phyloP scores from a whole-genome alignment of 768 basidiomycete genomes.

The Suillus clintonianus region DNA sequence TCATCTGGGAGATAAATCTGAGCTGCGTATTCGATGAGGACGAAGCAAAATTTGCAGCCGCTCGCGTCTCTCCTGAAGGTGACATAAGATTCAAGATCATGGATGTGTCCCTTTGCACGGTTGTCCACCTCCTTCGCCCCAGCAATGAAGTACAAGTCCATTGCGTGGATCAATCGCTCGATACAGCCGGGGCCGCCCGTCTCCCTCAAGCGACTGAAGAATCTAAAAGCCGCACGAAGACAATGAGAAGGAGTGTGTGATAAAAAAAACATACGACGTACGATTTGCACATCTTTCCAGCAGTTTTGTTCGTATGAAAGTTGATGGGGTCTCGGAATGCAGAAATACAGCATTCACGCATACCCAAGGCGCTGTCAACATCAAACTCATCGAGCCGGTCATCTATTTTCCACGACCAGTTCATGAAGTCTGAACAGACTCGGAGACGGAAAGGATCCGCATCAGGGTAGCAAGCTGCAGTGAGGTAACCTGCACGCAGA shows the following conservation, averaged over 20 bases:
- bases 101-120: constrained; percentile 35
- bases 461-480: constrained; percentile 63
- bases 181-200: constrained; percentile 42
- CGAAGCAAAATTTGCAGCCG: constrained; percentile 51
- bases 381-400: constrained; percentile 24
- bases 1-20: constrained; percentile 54
- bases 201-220: constrained; percentile 37
- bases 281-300: constrained; percentile 35
- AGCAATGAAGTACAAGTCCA: constrained; percentile 43
- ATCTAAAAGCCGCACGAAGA: no score
- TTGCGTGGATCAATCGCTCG: constrained; percentile 37
- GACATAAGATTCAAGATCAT: constrained; percentile 54
- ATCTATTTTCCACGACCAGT: constrained; percentile 42
- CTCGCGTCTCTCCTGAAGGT: constrained; percentile 52
- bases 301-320: constrained; percentile 27
- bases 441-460: constrained; percentile 57
- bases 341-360: constrained; percentile 29
- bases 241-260: no score
- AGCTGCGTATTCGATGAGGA: constrained; percentile 54
- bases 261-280: constrained; percentile 19
- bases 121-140: constrained; percentile 34
- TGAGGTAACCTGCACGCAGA: constrained; percentile 55
- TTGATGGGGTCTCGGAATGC: constrained; percentile 29
- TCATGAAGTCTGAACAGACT: constrained; percentile 68
- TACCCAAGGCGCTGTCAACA: constrained; percentile 26